Conservation (phyloP, 805 yeast genomes). For the Saccharomycopsis schoenii region DNA sequence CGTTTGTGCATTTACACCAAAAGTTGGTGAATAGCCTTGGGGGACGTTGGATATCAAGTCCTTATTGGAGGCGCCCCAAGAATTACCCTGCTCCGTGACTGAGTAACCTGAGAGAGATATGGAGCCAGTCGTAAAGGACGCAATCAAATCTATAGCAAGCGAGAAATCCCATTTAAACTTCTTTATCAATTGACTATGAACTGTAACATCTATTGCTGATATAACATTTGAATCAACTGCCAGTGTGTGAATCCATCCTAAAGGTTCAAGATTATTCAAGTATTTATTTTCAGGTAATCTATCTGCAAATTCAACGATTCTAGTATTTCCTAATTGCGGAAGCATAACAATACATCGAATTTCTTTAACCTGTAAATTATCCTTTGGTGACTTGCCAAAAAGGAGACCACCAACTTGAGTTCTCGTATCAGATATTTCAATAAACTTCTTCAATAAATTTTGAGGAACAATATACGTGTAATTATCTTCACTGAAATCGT, state of each 20-base stretch:
- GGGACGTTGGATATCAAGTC: constrained; percentile 49
- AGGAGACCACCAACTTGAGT: constrained; percentile 75
- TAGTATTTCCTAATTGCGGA: constrained; percentile 78
- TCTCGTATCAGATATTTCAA: constrained; percentile 71
- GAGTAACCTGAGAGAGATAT: constrained; percentile 62
- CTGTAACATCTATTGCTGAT: constrained; percentile 61
- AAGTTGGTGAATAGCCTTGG: constrained; percentile 53
- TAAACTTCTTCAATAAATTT: constrained; percentile 65
- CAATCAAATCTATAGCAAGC: constrained; percentile 47
- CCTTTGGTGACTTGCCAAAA: constrained; percentile 72
- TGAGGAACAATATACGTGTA: constrained; percentile 74
- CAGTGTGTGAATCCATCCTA: constrained; percentile 95
- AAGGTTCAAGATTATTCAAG: constrained; percentile 53
- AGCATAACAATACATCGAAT: constrained; percentile 63
- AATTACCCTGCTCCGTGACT: constrained; percentile 52
- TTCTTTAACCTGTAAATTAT: constrained; percentile 67
- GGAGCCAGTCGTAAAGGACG: constrained; percentile 75
- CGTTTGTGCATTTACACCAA: constrained; percentile 55
- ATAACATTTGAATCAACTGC: constrained; percentile 53
- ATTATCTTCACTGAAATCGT: constrained; percentile 43
- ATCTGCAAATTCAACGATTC: constrained; percentile 52
- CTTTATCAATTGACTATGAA: constrained; percentile 35
- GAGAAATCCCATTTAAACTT: constrained; percentile 30
- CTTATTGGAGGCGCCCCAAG: constrained; percentile 66
- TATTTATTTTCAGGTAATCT: constrained; percentile 32